Evolutionary conservation across 257 asterid species (phyloP).

Genomic region (Solanum sitiens): DNA sequence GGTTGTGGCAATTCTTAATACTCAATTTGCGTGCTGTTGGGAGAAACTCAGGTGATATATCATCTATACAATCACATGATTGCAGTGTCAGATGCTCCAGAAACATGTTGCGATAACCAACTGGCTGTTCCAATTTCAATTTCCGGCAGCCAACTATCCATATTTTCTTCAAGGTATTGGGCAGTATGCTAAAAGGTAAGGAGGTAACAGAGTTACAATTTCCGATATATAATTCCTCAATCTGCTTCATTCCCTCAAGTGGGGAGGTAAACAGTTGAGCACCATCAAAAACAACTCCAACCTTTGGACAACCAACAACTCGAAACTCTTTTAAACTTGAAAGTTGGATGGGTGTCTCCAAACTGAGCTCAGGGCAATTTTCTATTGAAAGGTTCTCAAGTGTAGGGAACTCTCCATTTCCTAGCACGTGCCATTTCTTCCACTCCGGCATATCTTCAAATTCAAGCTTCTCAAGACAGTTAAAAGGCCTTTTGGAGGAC

Average conservation of each 20-base stretch:
- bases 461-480: neutral
- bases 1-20: fast-evolving
- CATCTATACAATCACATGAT: fast-evolving
- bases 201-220: neutral
- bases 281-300: too few relatives aligned
- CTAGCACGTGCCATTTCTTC: neutral
- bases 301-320: too few relatives aligned
- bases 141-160: fast-evolving
- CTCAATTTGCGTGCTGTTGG: neutral
- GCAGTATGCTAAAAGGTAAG: too few relatives aligned
- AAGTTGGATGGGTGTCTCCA: neutral
- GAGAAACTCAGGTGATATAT: neutral
- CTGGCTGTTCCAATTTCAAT: neutral
- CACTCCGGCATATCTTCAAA: neutral
- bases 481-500: neutral
- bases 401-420: neutral
- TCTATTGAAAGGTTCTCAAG: fast-evolving
- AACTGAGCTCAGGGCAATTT: neutral
- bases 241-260: neutral
- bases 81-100: fast-evolving
- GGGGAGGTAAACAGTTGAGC: neutral
- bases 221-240: fast-evolving
- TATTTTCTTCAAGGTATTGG: neutral
- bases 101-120: neutral
- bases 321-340: too few relatives aligned